These are phyloP conservation scores for Paecilomyces sp. DNA, from an alignment of 2,329 filamentous ascomycete species.

Conservation along the genomic window DNA sequence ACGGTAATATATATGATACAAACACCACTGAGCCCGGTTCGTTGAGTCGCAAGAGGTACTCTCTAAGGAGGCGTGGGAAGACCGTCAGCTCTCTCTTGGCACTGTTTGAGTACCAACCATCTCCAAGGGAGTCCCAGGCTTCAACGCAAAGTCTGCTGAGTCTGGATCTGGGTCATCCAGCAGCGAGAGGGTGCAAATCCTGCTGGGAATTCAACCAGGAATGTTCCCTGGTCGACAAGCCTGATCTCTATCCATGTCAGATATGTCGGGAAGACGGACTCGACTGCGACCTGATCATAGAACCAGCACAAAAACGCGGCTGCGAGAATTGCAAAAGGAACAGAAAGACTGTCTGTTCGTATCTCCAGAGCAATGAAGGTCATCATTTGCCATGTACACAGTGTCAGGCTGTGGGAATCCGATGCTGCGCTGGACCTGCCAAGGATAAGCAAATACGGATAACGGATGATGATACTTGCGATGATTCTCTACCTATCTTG, in stretches of 20 bases:
- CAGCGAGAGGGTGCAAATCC: conserved; percentile 23
- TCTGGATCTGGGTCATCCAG: conserved; percentile 18
- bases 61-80: background rate
- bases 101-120: background rate
- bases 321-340: conserved; percentile 27
- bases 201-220: conserved; percentile 20
- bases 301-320: conserved; percentile 22
- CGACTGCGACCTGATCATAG: conserved; percentile 28
- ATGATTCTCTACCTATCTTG: background rate
- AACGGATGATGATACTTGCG: background rate
- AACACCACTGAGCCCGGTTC: background rate
- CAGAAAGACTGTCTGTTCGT: conserved; percentile 23
- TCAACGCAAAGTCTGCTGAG: background rate
- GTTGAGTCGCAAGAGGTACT: background rate
- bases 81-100: background rate
- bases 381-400: conserved; percentile 21
- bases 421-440: conserved; percentile 31
- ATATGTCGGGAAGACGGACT: conserved; percentile 21
- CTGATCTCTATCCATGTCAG: conserved; percentile 28
- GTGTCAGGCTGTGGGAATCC: conserved; percentile 18
- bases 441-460: background rate
- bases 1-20: background rate
- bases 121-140: background rate
- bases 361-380: conserved; percentile 16
- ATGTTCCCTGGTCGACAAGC: conserved; percentile 29